Evolutionary conservation across 305 asterid genomes (phyloP), one percentile per base, ranked within the genome.

Genomic region (Striga hermonthica): DNA sequence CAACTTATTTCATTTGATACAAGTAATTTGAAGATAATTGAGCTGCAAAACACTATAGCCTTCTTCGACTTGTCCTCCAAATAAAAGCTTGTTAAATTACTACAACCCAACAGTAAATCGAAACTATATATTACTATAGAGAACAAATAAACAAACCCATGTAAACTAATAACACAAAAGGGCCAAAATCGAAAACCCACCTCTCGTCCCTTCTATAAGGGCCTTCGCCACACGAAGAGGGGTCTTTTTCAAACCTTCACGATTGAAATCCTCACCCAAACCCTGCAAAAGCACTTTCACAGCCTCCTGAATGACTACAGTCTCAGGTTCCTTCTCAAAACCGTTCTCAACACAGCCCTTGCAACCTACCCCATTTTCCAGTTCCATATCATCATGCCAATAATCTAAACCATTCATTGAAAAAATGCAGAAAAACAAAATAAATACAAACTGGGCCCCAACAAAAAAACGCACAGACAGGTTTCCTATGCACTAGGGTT

Each of bases 151-250:
- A 40, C 1, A 22, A 22, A 22, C 31, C 31, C 31, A 22, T 22
- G 31, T 22, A 22, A 22, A 22, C 31, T 22, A 2, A 22, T 22
- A 28, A 64, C 45, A 38, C 62, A 66, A 4, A 49, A 31, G 62
- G 62, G 48, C 12, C 64, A 74, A 10, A 14, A 15, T 53, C 14
- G 62, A 69, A 2, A 57, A 40, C 72, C 57, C 31, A 93, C 99
- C 99, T 86, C 85, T 71, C 1, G 99, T 90, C 47, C 97, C 99
- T 70, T 90, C 95, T 9, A 78, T 38, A 3, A 90, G 81, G 52
- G 97, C 96, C 75, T 87, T 88, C 31, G 99, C 99, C 4, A 90
- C 97, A n/a, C 99, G 96, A 68, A 78, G 81, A 64, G 99, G 99
- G 9, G 99, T 93, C 77, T 83, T 84, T 2, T 38, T 69, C 37